Evolutionary conservation across 257 asterid genomes (phyloP), one percentile per base, ranked within the genome.

Genomic region (Scutellaria galericulata): DNA sequence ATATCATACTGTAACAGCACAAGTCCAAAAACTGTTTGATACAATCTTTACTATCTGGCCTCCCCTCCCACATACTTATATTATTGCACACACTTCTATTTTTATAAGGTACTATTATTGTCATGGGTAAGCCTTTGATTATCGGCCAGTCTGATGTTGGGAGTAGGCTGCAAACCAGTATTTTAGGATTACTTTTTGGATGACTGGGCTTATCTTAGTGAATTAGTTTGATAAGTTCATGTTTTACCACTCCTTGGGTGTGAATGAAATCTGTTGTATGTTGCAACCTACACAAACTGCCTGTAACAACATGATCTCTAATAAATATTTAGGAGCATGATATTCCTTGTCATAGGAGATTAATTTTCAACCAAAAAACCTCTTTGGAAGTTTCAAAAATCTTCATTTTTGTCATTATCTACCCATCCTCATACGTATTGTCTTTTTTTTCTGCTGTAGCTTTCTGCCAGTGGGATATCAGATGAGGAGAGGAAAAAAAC

Each of bases 401-500:
- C 48, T 47, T 56, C 11, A 75, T 55, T 15, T 24, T 61, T 20
- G n/a, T 7, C 9, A 44, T 53, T 7, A 50, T 22, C 24, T 14
- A 7, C 54, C 46, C 61, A 10, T 70, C 37, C 37, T 5, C 13
- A 35, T 48, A 37, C 24, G 10, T 51, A 18, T 0, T 24, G n/a
- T 45, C 5, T 59, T 72, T 67, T 67, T 66, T 11, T 37, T 22
- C 40, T 62, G 8, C 44, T 60, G 39, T 79, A 95, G 99, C 88
- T 95, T 57, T 83, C 88, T 35, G 54, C 88, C 9, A 66, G 86
- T 68, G 95, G 91, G 67, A 51, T 84, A 13, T 73, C 97, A 0
- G 86, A 95, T 5, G 87, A 84, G 51, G 87, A 90, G 85, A 86
- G 97, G 72, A 95, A 90, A 81, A 83, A 66, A 4, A 87, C 96